phyloP scores from a whole-genome alignment of 441 rosid genomes.

The Capsella rubella region DNA sequence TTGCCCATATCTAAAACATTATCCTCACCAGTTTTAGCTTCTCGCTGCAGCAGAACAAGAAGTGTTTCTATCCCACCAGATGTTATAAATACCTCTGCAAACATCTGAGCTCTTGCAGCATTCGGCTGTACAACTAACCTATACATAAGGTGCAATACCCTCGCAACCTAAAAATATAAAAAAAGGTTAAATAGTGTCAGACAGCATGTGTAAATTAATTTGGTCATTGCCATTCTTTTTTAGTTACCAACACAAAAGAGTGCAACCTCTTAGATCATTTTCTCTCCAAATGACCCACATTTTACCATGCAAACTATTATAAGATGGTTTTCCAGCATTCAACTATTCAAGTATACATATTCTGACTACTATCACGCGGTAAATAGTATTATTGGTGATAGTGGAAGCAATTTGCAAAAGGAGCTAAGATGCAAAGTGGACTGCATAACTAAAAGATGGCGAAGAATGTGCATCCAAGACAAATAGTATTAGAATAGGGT shows the following conservation, averaged over 20 bases:
- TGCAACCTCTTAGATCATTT: constrained; percentile 21
- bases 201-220: constrained; percentile 12
- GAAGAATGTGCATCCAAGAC: constrained; percentile 19
- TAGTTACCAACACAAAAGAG: constrained; percentile 26
- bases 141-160: constrained; percentile 90
- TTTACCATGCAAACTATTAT: constrained; percentile 29
- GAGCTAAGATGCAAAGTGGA: constrained; percentile 19
- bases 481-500: constrained; percentile 8
- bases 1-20: constrained; percentile 49
- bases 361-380: constrained; percentile 18
- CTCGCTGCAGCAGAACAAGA: constrained; percentile 95
- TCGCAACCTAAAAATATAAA: constrained; percentile 73
- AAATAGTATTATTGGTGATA: constrained; percentile 5
- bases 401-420: constrained; percentile 13
- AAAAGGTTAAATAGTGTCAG: constrained; percentile 32
- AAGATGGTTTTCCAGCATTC: constrained; percentile 25
- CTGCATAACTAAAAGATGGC: constrained; percentile 28
- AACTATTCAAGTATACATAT: constrained; percentile 18
- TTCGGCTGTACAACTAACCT: constrained; percentile 97
- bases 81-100: constrained; percentile 84
- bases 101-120: constrained; percentile 76
- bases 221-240: constrained; percentile 24
- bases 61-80: constrained; percentile 98
- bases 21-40: constrained; percentile 89
- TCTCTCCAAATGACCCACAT: constrained; percentile 21